Evolutionary conservation across 2,329 filamentous ascomycete genomes (phyloP).

Genomic region (Metarhizium brunneum): DNA sequence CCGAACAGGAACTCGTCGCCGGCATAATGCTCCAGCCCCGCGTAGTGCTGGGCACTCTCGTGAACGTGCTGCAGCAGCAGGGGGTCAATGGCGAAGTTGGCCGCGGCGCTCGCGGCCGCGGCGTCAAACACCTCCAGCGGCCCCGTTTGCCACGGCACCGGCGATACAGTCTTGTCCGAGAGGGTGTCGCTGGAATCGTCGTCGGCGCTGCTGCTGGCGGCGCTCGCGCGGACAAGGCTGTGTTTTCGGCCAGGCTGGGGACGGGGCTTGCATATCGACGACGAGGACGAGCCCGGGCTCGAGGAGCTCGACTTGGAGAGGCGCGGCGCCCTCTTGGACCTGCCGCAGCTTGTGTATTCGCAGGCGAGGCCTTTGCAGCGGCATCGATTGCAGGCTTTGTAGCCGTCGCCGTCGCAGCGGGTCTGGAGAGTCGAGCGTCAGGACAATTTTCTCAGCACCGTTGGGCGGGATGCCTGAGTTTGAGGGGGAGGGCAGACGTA

Average conservation of each 20-base stretch:
- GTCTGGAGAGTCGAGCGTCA: not conserved
- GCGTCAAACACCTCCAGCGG: not conserved
- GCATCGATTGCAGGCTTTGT: slow-evolving; percentile 1
- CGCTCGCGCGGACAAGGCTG: not conserved
- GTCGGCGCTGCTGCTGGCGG: not conserved
- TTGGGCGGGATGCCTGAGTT: no score
- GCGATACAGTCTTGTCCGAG: not conserved
- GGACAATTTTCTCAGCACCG: not conserved
- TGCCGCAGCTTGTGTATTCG: not conserved
- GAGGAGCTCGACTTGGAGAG: not conserved
- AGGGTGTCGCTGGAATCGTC: not conserved
- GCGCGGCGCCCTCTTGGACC: not conserved
- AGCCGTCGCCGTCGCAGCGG: slow-evolving; percentile 3
- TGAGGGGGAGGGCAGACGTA: not conserved
- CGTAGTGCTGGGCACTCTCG: not conserved
- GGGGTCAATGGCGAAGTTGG: not conserved
- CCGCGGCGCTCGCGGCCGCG: not conserved
- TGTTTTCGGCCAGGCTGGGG: not conserved
- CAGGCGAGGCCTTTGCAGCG: not conserved
- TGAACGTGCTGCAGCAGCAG: not conserved
- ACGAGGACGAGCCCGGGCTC: not conserved
- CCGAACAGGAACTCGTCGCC: not conserved
- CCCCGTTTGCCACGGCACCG: not conserved
- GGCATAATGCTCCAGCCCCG: not conserved
- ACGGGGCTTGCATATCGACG: not conserved